Evolutionary conservation across 1,284 basidiomycete species (phyloP), one percentile per base, ranked within the genome.

Genomic region (Trametes versicolor): DNA sequence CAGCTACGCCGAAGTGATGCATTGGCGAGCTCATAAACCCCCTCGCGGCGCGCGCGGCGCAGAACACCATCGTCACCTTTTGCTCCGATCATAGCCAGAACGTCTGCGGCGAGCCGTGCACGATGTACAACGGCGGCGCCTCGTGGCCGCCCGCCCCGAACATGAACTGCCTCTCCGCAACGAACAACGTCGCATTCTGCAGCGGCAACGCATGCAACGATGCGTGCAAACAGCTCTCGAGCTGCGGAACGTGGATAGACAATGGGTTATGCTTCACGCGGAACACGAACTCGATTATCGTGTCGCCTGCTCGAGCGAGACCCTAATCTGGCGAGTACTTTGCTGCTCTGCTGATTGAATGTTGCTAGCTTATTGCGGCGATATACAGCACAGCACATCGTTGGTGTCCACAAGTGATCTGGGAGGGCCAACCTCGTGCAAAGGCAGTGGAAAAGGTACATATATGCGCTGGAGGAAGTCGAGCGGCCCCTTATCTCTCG

Each of bases 101-200:
- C 51, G 4, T 39, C 17, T 53, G 51, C 36, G 34, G 51, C 51
- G 36, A 21, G 19, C n/a, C 51, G 8, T 53, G 51, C 51, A 53
- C 32, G n/a, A 5, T 53, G n/a, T 53, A 37, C 51, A 53, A 36
- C 51, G 51, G 51, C 36, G 51, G 34, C 34, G 51, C n/a, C 34
- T 23, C 34, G n/a, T 53, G 51, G 34, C 51, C 23, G n/a, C 1
- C 1, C 34, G 34, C 51, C 51, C 51, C 51, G 19, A 37, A 37
- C 51, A 53, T 36, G 34, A 39, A 23, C 34, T 53, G 51, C 51
- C 34, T 53, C 36, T 2, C 25, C 3, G 51, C 51, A 21, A 53
- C 51, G 51, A 9, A 36, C 34, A 37, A 53, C 51, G 51, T 53
- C 5, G 19, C 3, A 2, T 53, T 53, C n/a, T 53, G 51, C 51